These are phyloP conservation scores for Ambrosia artemisiifolia DNA, from an alignment of 129 eudicot species.

Conservation along the genomic window DNA sequence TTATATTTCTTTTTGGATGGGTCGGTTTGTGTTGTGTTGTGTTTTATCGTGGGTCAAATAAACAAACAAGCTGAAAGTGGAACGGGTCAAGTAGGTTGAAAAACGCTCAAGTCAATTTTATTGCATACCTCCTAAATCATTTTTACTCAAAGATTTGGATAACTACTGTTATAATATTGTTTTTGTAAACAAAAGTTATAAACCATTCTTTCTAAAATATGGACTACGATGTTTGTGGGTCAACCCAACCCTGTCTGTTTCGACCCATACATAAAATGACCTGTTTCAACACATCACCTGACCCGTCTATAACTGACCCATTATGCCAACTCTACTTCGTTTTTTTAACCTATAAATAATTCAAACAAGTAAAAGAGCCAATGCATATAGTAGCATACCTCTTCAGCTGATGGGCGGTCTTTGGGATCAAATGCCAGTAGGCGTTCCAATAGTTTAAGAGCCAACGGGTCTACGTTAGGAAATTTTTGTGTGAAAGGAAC, in stretches of 20 bases:
- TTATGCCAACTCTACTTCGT: not conserved
- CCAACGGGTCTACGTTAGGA: slow-evolving; percentile 64
- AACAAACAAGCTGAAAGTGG: not conserved
- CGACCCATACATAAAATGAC: not conserved
- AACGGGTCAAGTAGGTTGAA: not conserved
- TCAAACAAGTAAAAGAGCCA: not conserved
- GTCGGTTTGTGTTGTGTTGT: not conserved
- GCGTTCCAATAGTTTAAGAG: slow-evolving; percentile 75
- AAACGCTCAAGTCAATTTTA: not conserved
- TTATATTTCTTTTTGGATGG: not conserved
- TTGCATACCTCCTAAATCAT: not conserved
- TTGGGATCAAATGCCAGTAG: slow-evolving; percentile 89
- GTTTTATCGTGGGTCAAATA: not conserved
- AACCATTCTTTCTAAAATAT: not conserved
- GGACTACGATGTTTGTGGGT: not conserved
- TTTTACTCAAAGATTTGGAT: not conserved
- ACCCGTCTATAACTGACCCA: not conserved
- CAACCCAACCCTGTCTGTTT: not conserved
- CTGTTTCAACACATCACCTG: not conserved
- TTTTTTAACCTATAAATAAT: not conserved
- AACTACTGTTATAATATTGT: not conserved
- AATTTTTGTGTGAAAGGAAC: slow-evolving; percentile 73
- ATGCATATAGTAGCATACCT: slow-evolving; percentile 37
- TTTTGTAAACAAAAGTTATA: not conserved
- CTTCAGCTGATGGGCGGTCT: slow-evolving; percentile 93